Evolutionary conservation across 2,329 filamentous ascomycete species (phyloP), one percentile per base, ranked within the genome.

Genomic region (Phoma herbarum): DNA sequence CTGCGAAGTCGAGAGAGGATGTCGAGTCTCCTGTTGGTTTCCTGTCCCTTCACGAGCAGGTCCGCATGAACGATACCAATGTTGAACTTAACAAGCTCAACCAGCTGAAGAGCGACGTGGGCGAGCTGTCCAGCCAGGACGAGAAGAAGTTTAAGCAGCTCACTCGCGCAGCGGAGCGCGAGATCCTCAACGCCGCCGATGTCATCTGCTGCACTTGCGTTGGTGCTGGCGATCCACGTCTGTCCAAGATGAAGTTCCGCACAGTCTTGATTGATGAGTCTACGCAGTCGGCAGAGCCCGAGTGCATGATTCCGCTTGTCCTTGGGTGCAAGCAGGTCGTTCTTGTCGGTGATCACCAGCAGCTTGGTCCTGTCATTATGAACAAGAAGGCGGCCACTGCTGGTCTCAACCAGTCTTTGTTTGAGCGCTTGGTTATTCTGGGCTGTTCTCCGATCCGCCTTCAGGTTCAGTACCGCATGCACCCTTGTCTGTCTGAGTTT

Each of bases 371-470:
- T 1, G 95, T 99, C 70, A 98, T 99, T 75, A 99, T 99, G 94
- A 99, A 99, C 85, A 99, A 99, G 85, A 98, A 98, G 80, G 95
- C 95, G 14, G 95, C 95, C 61, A 98, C 98, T 80, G 95, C 95
- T 54, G 95, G 95, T 61, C 84, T 99, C 16, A 97, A 98, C 79
- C 95, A 98, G 78, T 98, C 94, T n/a, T 84, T 99, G 10, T 99
- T 99, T 73, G 95, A 99, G 81, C 92, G 95, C 70, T 85, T 99
- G 49, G 93, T 98, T 69, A 92, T 94, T 71, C 85, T 98, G n/a
- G 90, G 90, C 43, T 90, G 93, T 70, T 88, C 90, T 37, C 95
- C 95, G 8, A 97, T 97, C 67, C 91, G 94, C 52, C 85, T 99
- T 53, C 96, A 97, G 69, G 93, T 97, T 35, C 95, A 99, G 77